A percentile compares a stretch with the other conserved stretches of the same genome.
Conservation (phyloP, 2,329 filamentous ascomycete genomes). For the Mycosphaerelloides madeirae region DNA sequence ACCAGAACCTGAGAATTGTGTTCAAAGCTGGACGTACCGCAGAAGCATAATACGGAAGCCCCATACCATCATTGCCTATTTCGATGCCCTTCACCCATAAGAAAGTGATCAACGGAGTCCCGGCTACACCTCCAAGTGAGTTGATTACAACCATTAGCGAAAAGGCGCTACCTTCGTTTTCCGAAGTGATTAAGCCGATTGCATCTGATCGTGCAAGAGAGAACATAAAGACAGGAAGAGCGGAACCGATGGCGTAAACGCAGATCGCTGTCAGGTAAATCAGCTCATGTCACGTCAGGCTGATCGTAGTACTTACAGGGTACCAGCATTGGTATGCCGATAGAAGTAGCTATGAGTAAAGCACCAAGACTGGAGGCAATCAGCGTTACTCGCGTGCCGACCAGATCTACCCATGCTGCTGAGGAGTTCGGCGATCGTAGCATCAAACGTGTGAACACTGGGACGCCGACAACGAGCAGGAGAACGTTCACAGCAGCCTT, state of each 20-base stretch:
- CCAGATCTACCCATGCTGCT: background rate
- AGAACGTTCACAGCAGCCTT: background rate
- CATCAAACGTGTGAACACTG: background rate
- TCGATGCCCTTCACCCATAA: background rate
- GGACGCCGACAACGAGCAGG: background rate
- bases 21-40: background rate
- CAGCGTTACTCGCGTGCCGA: background rate
- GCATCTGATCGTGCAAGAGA: background rate
- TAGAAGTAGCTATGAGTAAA: background rate
- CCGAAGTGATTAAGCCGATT: background rate
- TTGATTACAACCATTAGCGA: background rate
- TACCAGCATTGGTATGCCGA: background rate
- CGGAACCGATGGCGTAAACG: background rate
- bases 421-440: background rate
- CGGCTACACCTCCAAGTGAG: background rate
- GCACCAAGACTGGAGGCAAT: background rate
- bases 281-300: background rate
- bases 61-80: background rate
- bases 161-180: background rate
- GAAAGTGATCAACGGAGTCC: background rate
- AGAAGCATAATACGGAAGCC: background rate
- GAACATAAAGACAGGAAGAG: slow-evolving; percentile 1
- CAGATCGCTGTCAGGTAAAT: background rate
- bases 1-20: no score
- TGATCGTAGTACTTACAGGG: background rate